These are phyloP conservation scores for Pythium dissimile DNA, from an alignment of 352 stramenopile species.

Conservation along the genomic window DNA sequence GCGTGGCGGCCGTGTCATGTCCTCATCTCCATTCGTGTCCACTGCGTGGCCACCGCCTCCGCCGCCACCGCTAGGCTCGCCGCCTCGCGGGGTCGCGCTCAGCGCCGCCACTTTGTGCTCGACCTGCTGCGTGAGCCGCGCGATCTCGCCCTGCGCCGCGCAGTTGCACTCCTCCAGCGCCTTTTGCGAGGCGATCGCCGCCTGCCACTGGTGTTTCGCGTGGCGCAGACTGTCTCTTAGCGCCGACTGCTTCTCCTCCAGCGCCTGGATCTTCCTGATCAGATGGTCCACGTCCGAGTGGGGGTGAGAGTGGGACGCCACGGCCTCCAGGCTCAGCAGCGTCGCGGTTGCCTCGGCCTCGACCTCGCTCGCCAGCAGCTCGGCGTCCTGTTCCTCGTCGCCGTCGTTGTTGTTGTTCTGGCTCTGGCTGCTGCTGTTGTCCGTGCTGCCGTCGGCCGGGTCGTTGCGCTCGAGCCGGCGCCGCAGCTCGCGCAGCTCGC, in stretches of 20 bases:
- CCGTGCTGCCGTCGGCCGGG: constrained; percentile 1
- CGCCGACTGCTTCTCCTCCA: constrained; percentile 19
- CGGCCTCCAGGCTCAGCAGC: not conserved
- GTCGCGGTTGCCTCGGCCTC: not conserved
- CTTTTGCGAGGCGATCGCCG: constrained; percentile 28
- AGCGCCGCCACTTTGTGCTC: constrained; percentile 19
- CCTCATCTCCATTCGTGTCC: not conserved
- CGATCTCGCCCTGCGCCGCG: constrained; percentile 25
- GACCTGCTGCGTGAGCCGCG: constrained; percentile 18
- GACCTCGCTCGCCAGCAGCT: not conserved
- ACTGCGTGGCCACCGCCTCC: not conserved
- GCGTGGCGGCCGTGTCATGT: not conserved
- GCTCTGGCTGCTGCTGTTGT: constrained; percentile 14
- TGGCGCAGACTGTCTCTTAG: constrained; percentile 21
- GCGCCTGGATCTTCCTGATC: constrained; percentile 14
- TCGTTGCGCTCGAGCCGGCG: not conserved
- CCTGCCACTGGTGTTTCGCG: constrained; percentile 31
- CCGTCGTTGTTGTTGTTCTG: not conserved
- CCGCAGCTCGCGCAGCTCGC: constrained; percentile 9
- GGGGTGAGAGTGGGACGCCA: not conserved
- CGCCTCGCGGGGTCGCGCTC: not conserved
- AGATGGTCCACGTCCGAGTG: constrained; percentile 4
- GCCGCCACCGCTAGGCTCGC: not conserved
- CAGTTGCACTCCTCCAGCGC: constrained; percentile 27
- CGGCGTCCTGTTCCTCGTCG: not conserved